Conservation (phyloP, 176 grass and related monocot genomes). For the Elymus sibiricus region DNA sequence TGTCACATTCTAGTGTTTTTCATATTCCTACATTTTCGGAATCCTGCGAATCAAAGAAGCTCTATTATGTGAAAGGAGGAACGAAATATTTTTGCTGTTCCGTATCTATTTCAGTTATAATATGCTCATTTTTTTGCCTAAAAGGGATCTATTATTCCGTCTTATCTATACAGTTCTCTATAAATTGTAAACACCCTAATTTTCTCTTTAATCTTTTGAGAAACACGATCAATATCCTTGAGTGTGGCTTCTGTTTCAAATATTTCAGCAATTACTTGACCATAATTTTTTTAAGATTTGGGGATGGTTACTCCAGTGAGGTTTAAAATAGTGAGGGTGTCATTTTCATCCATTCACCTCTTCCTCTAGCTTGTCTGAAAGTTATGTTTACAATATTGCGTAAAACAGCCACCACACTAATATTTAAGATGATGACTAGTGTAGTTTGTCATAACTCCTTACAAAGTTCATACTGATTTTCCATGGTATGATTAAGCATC, state of each 20-base stretch:
- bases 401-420: background rate
- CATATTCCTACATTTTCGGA: no score
- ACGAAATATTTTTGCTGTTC: background rate
- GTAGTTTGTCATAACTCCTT: background rate
- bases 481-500: background rate
- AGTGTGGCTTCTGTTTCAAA: background rate
- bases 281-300: background rate
- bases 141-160: background rate
- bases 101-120: background rate
- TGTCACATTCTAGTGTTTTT: background rate
- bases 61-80: background rate
- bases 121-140: background rate
- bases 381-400: background rate
- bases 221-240: background rate
- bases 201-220: background rate
- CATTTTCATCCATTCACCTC: background rate
- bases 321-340: background rate
- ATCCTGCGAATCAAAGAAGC: no score
- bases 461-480: background rate
- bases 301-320: background rate
- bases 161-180: background rate
- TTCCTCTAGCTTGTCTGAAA: background rate
- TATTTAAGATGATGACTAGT: background rate
- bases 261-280: conserved; percentile 6
- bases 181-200: background rate